A percentile compares a stretch with the other conserved stretches of the same genome.
Conservation (phyloP, 495 filamentous ascomycete species). For the Bathelium albidoporum region DNA sequence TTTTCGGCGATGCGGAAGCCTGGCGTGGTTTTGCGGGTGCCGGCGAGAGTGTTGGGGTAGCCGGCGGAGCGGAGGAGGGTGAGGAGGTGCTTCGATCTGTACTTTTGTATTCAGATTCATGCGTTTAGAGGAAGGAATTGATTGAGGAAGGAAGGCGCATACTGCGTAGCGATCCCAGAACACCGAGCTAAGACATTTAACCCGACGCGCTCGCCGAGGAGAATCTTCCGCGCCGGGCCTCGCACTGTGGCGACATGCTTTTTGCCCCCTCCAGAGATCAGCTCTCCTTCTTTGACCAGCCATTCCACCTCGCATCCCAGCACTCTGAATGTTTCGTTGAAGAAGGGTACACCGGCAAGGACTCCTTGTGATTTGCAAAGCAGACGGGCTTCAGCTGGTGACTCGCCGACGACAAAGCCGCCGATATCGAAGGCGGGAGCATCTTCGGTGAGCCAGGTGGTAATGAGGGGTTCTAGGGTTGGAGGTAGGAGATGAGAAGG, state of each 20-base stretch:
- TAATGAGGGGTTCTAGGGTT: constrained; percentile 70
- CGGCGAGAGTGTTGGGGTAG: constrained; percentile 77
- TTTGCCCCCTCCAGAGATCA: constrained; percentile 18
- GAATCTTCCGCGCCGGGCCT: constrained; percentile 73
- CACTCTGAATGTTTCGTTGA: constrained; percentile 86
- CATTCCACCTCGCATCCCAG: constrained; percentile 85
- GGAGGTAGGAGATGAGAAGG: constrained; percentile 72
- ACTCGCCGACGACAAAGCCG: constrained; percentile 87
- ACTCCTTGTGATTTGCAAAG: constrained; percentile 84
- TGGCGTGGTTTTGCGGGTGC: constrained; percentile 92
- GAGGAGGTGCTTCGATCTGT: constrained; percentile 38
- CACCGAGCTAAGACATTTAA: constrained; percentile 86
- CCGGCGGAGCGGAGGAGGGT: constrained; percentile 48
- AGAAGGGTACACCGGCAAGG: constrained; percentile 87
- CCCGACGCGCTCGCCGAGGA: constrained; percentile 87
- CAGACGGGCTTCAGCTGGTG: constrained; percentile 64
- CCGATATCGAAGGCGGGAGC: constrained; percentile 94
- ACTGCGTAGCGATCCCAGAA: constrained; percentile 80
- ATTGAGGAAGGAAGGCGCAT: not conserved
- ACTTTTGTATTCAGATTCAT: constrained; percentile 3
- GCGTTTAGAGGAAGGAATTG: not conserved
- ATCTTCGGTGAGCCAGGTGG: constrained; percentile 86
- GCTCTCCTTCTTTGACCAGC: constrained; percentile 66
- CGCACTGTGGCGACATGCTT: constrained; percentile 67
- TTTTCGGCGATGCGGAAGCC: constrained; percentile 95